Evolutionary conservation across 371 early-diverging fungal genomes (phyloP).

Genomic region (Mucor lusitanicus): DNA sequence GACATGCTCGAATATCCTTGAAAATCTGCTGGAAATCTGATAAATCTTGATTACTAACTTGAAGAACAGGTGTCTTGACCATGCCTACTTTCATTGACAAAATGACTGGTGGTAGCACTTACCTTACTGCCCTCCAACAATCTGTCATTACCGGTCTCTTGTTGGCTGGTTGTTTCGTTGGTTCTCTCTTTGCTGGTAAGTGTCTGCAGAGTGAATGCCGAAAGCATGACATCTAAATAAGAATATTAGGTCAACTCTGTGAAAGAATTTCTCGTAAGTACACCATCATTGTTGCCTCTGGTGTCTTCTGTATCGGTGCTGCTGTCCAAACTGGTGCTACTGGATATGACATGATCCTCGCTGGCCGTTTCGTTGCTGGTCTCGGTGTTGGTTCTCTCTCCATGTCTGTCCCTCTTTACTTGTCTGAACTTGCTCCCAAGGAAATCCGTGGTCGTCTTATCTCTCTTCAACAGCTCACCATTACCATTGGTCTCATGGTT

Average conservation of each 20-base stretch:
- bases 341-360: constrained; percentile 56
- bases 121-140: constrained; percentile 38
- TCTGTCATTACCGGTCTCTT: constrained; percentile 49
- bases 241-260: constrained; percentile 29
- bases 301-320: constrained; percentile 44
- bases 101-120: constrained; percentile 34
- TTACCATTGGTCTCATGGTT: constrained; percentile 52
- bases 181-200: constrained; percentile 49
- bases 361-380: constrained; percentile 76
- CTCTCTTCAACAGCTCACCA: constrained; percentile 49
- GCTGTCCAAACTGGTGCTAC: constrained; percentile 57
- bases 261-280: constrained; percentile 46
- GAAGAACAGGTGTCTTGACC: constrained; percentile 33
- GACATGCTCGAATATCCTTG: neutral
- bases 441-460: constrained; percentile 55
- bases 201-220: neutral
- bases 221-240: neutral
- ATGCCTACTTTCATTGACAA: constrained; percentile 43
- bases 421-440: constrained; percentile 63
- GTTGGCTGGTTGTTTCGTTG: constrained; percentile 54
- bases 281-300: constrained; percentile 37
- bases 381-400: constrained; percentile 81
- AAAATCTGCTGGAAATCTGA: neutral
- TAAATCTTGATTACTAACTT: neutral
- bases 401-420: constrained; percentile 57